These are phyloP conservation scores for Mycena sp. DNA, from an alignment of 1,284 basidiomycete species.

Conservation along the genomic window DNA sequence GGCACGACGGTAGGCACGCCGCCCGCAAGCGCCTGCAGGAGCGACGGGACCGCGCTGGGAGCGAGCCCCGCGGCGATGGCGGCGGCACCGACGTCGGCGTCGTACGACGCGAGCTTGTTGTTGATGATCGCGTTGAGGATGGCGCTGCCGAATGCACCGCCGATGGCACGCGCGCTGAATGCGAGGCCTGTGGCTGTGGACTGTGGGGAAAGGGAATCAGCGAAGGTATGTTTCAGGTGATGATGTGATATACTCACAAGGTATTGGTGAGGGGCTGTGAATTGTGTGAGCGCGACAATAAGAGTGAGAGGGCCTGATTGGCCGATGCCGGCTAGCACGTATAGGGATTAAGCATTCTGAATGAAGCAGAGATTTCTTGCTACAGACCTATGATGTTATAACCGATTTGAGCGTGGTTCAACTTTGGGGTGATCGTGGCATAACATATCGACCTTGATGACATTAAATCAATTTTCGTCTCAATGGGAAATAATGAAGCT, in stretches of 20 bases:
- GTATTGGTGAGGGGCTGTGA: conserved; percentile 29
- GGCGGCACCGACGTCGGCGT: conserved; percentile 22
- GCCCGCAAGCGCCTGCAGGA: conserved; percentile 16
- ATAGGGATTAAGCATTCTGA: not conserved
- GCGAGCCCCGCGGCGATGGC: conserved; percentile 27
- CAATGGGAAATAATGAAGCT: not conserved
- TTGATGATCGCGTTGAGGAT: conserved; percentile 33
- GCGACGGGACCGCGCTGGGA: conserved; percentile 10
- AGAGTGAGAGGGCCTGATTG: conserved; percentile 31
- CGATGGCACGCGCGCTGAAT: conserved; percentile 30
- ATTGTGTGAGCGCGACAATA: conserved; percentile 29
- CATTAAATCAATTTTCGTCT: no score
- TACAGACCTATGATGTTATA: conserved; percentile 22
- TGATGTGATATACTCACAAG: conserved; percentile 4
- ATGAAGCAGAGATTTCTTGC: not conserved
- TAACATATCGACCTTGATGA: conserved; percentile 30
- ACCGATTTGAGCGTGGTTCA: conserved; percentile 29
- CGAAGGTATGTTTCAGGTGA: not conserved
- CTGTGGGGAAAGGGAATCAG: not conserved
- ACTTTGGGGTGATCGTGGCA: conserved; percentile 28
- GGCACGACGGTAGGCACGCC: conserved; percentile 20
- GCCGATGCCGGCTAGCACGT: conserved; percentile 24
- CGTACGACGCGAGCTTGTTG: conserved; percentile 28
- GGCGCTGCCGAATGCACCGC: conserved; percentile 30
- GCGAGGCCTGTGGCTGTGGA: conserved; percentile 31